phyloP scores from a whole-genome alignment of 2,329 filamentous ascomycete genomes.

The Trichoderma polysporum region DNA sequence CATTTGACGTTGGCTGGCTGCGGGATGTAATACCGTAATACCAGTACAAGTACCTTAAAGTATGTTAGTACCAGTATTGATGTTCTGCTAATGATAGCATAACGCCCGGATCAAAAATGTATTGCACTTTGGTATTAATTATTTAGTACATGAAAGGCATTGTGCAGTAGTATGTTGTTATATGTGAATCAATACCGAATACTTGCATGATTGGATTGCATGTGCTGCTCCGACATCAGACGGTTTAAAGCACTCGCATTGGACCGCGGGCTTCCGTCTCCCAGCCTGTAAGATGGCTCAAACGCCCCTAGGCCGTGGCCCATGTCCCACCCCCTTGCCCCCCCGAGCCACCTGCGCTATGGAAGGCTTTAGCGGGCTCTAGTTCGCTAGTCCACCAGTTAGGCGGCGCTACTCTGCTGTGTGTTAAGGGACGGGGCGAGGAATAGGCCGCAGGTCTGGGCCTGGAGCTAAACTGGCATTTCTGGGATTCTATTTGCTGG shows the following conservation, averaged over 20 bases:
- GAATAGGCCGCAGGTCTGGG: background rate
- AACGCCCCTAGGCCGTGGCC: background rate
- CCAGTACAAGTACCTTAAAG: too few relatives aligned
- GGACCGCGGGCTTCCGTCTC: background rate
- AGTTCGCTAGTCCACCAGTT: background rate
- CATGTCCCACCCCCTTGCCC: background rate
- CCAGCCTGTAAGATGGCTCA: conserved; percentile 1
- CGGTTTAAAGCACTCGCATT: background rate
- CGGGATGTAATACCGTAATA: too few relatives aligned
- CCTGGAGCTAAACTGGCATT: background rate
- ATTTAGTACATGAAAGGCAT: too few relatives aligned
- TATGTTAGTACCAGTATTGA: too few relatives aligned
- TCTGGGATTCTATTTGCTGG: background rate
- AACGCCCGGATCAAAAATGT: too few relatives aligned
- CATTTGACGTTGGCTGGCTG: background rate
- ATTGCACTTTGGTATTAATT: too few relatives aligned
- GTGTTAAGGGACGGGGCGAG: background rate
- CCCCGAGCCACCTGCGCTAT: background rate
- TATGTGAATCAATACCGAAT: background rate
- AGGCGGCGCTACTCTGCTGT: background rate
- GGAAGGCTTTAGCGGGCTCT: conserved; percentile 4
- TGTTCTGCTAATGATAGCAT: too few relatives aligned
- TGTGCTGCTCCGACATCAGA: background rate
- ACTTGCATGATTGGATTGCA: background rate
- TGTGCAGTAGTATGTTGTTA: too few relatives aligned